These are phyloP conservation scores for Leptographium flavum DNA, from an alignment of 2,329 filamentous ascomycete species.

Conservation along the genomic window DNA sequence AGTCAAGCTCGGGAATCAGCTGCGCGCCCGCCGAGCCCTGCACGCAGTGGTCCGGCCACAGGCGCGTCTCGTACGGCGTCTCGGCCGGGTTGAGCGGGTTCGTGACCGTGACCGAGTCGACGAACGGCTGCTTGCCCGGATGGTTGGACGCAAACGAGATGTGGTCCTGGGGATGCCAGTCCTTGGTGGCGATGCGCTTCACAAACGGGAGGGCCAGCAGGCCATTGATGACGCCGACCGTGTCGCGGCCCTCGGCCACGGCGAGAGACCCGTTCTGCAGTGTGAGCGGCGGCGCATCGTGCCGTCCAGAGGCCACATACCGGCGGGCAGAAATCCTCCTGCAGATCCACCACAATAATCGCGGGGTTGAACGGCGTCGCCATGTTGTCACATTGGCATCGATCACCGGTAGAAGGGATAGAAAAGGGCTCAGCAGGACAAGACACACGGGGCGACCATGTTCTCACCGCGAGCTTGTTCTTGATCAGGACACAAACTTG, in stretches of 20 bases:
- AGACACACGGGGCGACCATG: no score
- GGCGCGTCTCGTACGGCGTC: conserved; percentile 45
- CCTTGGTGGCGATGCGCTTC: conserved; percentile 72
- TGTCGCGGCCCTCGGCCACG: conserved; percentile 57
- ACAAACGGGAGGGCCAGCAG: conserved; percentile 60
- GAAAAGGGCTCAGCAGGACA: no score
- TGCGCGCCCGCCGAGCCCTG: conserved; percentile 57
- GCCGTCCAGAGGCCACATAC: conserved; percentile 32
- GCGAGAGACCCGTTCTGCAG: conserved; percentile 67
- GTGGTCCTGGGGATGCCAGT: conserved; percentile 75
- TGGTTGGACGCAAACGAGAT: conserved; percentile 85
- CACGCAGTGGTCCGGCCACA: conserved; percentile 91
- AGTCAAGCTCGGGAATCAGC: conserved; percentile 58
- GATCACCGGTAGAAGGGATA: no score
- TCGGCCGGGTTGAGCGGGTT: conserved; percentile 52
- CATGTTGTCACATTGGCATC: not conserved
- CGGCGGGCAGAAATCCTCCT: conserved; percentile 89
- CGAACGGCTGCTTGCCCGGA: conserved; percentile 49
- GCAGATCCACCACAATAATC: conserved; percentile 68
- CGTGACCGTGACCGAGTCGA: conserved; percentile 45
- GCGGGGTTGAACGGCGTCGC: conserved; percentile 28
- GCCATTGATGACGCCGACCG: conserved; percentile 57
- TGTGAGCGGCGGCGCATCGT: conserved; percentile 7
- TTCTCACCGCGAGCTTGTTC: no score
- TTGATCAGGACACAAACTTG: no score